Evolutionary conservation across 2,329 filamentous ascomycete genomes (phyloP), one percentile per base, ranked within the genome.

Genomic region (Trichoderma oligosporum): DNA sequence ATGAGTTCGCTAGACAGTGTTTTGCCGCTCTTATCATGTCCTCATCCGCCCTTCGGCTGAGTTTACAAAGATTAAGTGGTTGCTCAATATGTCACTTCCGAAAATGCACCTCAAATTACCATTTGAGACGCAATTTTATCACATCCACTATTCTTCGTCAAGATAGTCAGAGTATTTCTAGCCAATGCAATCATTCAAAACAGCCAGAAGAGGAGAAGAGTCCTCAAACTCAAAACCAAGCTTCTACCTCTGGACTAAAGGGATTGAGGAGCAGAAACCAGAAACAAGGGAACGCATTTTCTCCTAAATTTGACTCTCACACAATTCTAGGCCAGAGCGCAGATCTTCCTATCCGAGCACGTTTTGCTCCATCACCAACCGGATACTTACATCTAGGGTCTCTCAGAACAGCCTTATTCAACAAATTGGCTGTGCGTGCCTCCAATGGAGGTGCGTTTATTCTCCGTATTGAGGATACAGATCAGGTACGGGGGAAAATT

Each of bases 331-430:
- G 71, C 11, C 68, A 73, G 47, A 66, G 63, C 84, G 84, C 59
- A 80, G 90, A 70, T 90, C 57, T 64, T 11, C 71, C 72, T 11
- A 72, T 74, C 46, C 64, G 72, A 27, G 68, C 94, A 16, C 86
- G 94, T 45, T 99, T 99, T 72, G 94, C 95, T 1, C 94, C 94
- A 0, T 97, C 94, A 1, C 94, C 94, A 0, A 99, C 94, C 0
- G 94, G 94, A 1, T 92, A 93, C 66, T 80, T 99, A 22, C 94
- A 99, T 73, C 78, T 99, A 11, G 94, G 94, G 4, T 96, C 92
- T 0, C 73, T 99, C 33, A 82, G 94, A 58, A 99, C 94, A 0
- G 95, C 95, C 0, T 74, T 99, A n/a, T 97, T 91, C 76, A 97
- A 96, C 67, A 97, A 93, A 64, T 77, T 99, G 4, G 80, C 96